Evolutionary conservation across 129 eudicot species (phyloP).

Genomic region (Artemisia argyi): DNA sequence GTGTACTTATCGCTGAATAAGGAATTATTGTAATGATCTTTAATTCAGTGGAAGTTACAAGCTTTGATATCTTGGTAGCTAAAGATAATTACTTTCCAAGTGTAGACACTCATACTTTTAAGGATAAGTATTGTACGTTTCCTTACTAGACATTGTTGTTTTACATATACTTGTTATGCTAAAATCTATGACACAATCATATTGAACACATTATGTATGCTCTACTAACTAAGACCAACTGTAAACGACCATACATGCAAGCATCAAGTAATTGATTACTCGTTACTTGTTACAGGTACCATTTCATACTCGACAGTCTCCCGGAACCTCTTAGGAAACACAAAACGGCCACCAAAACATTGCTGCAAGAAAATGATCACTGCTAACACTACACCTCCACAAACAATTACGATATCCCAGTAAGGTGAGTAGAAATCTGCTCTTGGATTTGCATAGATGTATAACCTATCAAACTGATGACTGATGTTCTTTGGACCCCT

Average conservation of each 20-base stretch:
- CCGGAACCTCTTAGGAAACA: conserved; percentile 50
- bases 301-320: conserved; percentile 43
- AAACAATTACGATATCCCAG: conserved; percentile 55
- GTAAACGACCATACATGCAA: conserved; percentile 4
- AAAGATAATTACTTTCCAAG: no score
- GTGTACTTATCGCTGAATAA: no score
- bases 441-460: conserved; percentile 52
- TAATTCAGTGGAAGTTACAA: no score
- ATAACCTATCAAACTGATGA: conserved; percentile 29
- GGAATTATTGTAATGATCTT: no score
- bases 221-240: neutral
- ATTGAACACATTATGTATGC: no score
- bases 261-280: conserved; percentile 5
- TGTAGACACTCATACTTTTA: no score
- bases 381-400: conserved; percentile 47
- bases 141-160: no score
- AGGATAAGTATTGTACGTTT: no score
- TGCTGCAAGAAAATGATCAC: conserved; percentile 62
- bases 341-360: conserved; percentile 55
- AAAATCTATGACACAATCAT: no score
- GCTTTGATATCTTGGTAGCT: no score
- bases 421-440: conserved; percentile 53
- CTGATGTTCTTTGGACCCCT: conserved; percentile 37
- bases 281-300: conserved; percentile 41
- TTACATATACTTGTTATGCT: no score